phyloP scores from a whole-genome alignment of 345 rosid species.

The Hibiscus syriacus region DNA sequence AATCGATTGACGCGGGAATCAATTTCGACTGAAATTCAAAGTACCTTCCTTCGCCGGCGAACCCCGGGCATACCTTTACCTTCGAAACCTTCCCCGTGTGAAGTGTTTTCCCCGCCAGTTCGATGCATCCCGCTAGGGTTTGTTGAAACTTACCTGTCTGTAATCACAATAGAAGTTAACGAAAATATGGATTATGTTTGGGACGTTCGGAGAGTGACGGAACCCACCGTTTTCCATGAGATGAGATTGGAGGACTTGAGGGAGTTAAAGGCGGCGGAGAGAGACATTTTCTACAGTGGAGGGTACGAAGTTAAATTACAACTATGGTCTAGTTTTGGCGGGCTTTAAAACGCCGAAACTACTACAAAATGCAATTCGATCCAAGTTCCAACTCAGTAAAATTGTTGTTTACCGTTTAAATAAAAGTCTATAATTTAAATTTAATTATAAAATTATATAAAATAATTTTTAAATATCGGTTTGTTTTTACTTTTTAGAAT shows the following conservation, averaged over 20 bases:
- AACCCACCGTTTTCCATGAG: conserved; percentile 45
- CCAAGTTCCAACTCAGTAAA: background rate
- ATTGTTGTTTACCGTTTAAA: background rate
- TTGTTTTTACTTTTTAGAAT: no score
- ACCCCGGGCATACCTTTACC: conserved; percentile 54
- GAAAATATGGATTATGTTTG: background rate
- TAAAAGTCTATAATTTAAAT: no score
- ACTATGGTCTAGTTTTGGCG: background rate
- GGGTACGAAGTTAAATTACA: background rate
- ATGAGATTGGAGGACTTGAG: conserved; percentile 41
- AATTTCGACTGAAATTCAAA: conserved; percentile 42
- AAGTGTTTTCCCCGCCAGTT: conserved; percentile 42
- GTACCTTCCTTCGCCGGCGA: conserved; percentile 64
- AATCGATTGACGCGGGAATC: conserved; percentile 62
- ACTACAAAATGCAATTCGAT: background rate
- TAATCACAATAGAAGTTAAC: background rate
- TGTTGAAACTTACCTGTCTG: conserved; percentile 71
- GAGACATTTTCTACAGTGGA: conserved; percentile 21
- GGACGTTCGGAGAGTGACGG: conserved; percentile 10
- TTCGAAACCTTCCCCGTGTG: conserved; percentile 68
- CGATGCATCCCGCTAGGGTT: conserved; percentile 55
- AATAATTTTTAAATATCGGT: no score
- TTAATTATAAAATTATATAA: no score
- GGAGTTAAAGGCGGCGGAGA: conserved; percentile 30
- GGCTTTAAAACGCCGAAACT: background rate